Evolutionary conservation across 176 grass and related monocot species (phyloP).

Genomic region (Canna indica): DNA sequence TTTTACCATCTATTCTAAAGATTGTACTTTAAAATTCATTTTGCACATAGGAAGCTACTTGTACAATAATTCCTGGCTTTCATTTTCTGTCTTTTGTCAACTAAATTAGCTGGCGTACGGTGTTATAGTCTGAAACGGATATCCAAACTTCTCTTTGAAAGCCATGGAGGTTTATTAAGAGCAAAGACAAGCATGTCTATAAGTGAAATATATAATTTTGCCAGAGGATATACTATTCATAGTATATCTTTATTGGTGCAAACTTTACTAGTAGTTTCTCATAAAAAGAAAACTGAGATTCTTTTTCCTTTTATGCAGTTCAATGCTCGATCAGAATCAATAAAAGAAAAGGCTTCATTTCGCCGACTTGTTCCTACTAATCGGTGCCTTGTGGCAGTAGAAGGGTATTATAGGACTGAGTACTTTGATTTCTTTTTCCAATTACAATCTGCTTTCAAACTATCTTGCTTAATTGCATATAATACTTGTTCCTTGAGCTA

Average conservation of each 20-base stretch:
- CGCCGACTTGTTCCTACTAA: conserved; percentile 63
- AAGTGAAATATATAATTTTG: background rate
- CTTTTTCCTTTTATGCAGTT: conserved; percentile 44
- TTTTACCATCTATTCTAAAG: no score
- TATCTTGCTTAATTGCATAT: no score
- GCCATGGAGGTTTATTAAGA: background rate
- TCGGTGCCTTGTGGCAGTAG: conserved; percentile 75
- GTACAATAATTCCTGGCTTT: background rate
- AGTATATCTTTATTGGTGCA: background rate
- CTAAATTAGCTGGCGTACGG: background rate
- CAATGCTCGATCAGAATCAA: conserved; percentile 82
- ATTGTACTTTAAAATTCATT: no score
- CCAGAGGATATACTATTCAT: background rate
- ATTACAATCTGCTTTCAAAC: background rate
- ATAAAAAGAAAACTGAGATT: background rate
- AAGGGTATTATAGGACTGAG: conserved; percentile 49
- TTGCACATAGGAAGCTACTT: background rate
- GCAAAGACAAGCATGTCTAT: background rate
- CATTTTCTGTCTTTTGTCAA: background rate
- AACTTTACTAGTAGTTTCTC: background rate
- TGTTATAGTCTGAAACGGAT: background rate
- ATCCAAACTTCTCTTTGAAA: background rate
- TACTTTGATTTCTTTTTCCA: background rate
- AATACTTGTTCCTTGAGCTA: no score
- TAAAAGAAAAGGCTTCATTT: conserved; percentile 95